These are phyloP conservation scores for Circinella umbellata DNA, from an alignment of 371 early-diverging fungal species.

Conservation along the genomic window DNA sequence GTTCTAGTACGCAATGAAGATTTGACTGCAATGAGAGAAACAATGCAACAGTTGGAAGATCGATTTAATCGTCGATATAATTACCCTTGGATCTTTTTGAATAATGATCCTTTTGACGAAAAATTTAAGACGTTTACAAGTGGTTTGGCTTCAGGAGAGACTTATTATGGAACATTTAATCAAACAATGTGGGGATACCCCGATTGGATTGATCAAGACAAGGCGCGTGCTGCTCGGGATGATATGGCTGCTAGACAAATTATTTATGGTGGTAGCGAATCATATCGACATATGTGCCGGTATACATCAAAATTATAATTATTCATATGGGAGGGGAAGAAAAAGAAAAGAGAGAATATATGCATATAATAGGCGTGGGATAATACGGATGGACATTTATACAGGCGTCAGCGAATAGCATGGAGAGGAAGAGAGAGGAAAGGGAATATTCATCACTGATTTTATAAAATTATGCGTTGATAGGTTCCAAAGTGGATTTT, in stretches of 20 bases:
- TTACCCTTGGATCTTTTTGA: slow-evolving; percentile 88
- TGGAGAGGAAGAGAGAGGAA: not conserved
- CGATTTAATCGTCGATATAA: slow-evolving; percentile 76
- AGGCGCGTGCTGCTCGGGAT: slow-evolving; percentile 57
- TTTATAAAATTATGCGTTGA: not conserved
- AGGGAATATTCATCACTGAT: not conserved
- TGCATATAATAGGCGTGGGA: not conserved
- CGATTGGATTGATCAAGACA: slow-evolving; percentile 71
- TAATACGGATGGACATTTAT: too few species aligned
- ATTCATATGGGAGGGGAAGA: too few species aligned
- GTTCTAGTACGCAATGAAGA: slow-evolving; percentile 76
- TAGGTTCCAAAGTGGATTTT: slow-evolving; percentile 82
- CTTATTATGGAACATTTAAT: slow-evolving; percentile 38
- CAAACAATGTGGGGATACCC: slow-evolving; percentile 84
- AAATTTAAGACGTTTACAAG: slow-evolving; percentile 65
- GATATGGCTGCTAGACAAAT: slow-evolving; percentile 63
- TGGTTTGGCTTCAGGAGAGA: slow-evolving; percentile 52
- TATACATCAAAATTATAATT: slow-evolving; percentile 13
- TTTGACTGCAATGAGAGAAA: slow-evolving; percentile 59
- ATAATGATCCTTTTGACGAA: slow-evolving; percentile 78
- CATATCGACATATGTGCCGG: slow-evolving; percentile 95
- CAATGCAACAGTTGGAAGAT: slow-evolving; percentile 79
- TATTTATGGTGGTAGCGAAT: slow-evolving; percentile 80
- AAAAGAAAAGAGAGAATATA: too few species aligned
- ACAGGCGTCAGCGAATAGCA: too few species aligned